Base-by-base conservation (phyloP, 208 protist species). In the Balamuthia mandrillaris region DNA sequence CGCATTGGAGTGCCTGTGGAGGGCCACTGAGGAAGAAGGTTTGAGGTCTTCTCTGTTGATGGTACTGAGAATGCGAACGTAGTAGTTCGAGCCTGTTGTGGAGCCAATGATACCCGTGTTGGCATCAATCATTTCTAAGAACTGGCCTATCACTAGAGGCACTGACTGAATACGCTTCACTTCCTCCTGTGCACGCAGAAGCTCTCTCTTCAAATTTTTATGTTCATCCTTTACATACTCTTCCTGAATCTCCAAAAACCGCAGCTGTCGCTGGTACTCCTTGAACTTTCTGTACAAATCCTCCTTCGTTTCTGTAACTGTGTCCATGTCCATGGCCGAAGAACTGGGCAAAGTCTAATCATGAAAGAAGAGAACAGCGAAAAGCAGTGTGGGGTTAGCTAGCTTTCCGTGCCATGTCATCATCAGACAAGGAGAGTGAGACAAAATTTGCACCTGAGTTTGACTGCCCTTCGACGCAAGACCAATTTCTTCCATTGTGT, bases 101-200 rank as follows among this genome's bases (percentile, higher is more conserved):
- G 96, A 92, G 31, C 88, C 86, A 31, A 99, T 95, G 85, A 99
- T 98, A 37, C 95, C 96, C 58, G 94, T 94, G 51, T 96, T 88
- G 41, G 94, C 84, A 88, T 99, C 98, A 31, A 99, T 98, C 58
- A 99, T 98, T 93, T 99, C 98, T 2, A 98, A 90, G 84, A 99
- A 99, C 91, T 99, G 98, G 41, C 99, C 98, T 85, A 99, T 97
- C 3, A 99, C 92, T 3, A 99, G 95, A 70, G 99, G 99, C 24
- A 99, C 98, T n/a, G 97, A 98, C 92, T 89, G 65, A 41, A 83
- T 74, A 12, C 83, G 49, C 33, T 83, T 81, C 21, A 86, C 92
- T 88, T 97, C 95, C 83, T 97, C 95, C 91, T 97, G 92, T 12
- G 96, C 96, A 56, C 95, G 90, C 58, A 96, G 72, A 10, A 96